Percentiles rank a stretch among this genome's conserved stretches.
Conservation (phyloP, 805 yeast genomes). For the Candida arabinofermentans region DNA sequence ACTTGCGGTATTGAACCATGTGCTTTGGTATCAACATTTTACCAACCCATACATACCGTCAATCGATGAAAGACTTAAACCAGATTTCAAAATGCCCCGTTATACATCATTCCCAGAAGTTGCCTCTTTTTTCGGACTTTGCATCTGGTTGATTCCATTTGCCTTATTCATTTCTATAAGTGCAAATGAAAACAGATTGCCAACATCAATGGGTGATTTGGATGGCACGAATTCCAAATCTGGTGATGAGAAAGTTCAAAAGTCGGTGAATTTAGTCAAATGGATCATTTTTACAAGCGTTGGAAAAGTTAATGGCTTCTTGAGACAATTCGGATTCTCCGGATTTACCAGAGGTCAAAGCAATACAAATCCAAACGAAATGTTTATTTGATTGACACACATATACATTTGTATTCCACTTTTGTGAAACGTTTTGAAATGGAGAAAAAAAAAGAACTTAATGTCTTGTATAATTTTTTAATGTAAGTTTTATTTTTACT, state of each 20-base stretch:
- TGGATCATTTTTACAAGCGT: constrained; percentile 53
- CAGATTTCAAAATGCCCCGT: constrained; percentile 58
- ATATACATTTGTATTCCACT: too few relatives aligned
- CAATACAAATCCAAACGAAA: constrained; percentile 25
- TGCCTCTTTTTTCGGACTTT: constrained; percentile 90
- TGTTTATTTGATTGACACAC: constrained; percentile 24
- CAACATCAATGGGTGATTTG: constrained; percentile 36
- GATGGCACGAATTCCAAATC: constrained; percentile 26
- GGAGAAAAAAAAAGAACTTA: neutral
- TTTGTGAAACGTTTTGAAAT: neutral
- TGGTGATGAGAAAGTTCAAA: constrained; percentile 28
- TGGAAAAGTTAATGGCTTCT: constrained; percentile 39
- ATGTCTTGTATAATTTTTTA: neutral
- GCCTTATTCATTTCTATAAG: constrained; percentile 86
- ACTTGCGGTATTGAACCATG: constrained; percentile 76
- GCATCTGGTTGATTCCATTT: constrained; percentile 93
- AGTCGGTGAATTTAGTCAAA: constrained; percentile 66
- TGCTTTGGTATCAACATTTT: constrained; percentile 85
- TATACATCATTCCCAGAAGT: constrained; percentile 84
- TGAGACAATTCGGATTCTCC: constrained; percentile 54
- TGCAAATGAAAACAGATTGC: constrained; percentile 87
- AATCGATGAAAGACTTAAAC: constrained; percentile 51
- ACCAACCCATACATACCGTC: constrained; percentile 71
- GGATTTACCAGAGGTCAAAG: constrained; percentile 34
- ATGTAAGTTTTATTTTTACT: neutral